Base-by-base conservation (phyloP, 345 rosid genomes). In the Gossypium bickii region DNA sequence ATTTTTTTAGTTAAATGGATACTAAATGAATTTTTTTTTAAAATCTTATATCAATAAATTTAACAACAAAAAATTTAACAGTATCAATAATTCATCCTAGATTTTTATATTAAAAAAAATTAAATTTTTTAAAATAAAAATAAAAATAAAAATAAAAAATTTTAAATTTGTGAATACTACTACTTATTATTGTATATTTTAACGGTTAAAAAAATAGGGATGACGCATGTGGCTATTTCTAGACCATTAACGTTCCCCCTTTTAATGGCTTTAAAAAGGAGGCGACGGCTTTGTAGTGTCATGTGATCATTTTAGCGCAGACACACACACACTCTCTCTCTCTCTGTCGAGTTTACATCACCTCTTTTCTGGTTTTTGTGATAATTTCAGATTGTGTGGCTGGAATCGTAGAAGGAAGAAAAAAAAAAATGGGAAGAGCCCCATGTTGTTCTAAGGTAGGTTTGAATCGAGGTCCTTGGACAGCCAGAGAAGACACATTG, bases 361-460 rank as follows among this genome's bases (percentile, higher is more conserved):
- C 22, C 8, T 24, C 16, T 1, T 18, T 9, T 20, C 22, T 20
- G 2, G 12, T 47, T 47, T 49, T 13, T 49, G 24, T 17, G 58
- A 51, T 49, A n/a, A 51, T 51, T 16, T 51, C 38, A 24, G 12
- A 24, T 24, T 5, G 60, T 20, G 5, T 9, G 22, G 5, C 9
- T 58, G 6, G 41, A 24, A 25, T 1, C 9, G 38, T 22, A 10
- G 5, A 58, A 25, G 3, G 12, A 25, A 59, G 1, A 6, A 3
- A 6, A 72, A 60, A 34, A 56, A 84, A 59, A 51, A 84, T 83
- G 86, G 87, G 85, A 68, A 83, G 84, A 67, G 71, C 86, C 25
- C 87, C 89, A 13, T 86, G 89, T 43, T 86, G 87, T 55, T 73
- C 85, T 1, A 81, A 84, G 71, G 82, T 82, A 12, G 87, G 87